phyloP scores from a whole-genome alignment of 2,329 filamentous ascomycete genomes.

The Ophiostoma tasmaniense region DNA sequence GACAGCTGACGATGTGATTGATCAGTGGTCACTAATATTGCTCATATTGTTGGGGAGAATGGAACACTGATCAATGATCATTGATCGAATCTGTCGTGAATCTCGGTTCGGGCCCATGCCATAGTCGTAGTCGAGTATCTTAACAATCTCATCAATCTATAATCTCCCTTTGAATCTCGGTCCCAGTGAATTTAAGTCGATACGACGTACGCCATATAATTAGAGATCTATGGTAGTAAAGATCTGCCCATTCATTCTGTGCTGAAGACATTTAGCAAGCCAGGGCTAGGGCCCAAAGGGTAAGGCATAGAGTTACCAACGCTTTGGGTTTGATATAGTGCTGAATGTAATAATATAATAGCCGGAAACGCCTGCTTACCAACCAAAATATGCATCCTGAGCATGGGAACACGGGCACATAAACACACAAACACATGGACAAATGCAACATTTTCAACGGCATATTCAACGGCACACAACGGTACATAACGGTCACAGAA shows the following conservation, averaged over 20 bases:
- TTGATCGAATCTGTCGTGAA: background rate
- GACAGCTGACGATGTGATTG: background rate
- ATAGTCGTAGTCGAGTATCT: background rate
- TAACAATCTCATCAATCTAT: background rate
- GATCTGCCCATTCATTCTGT: background rate
- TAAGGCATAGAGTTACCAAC: background rate
- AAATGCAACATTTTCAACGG: background rate
- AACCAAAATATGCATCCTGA: background rate
- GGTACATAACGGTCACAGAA: background rate
- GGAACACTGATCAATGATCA: background rate
- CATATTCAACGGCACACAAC: background rate
- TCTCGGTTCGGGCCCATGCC: background rate
- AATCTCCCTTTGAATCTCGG: background rate
- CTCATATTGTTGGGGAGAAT: background rate
- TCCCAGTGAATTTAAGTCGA: background rate
- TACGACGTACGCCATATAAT: background rate
- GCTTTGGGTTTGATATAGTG: background rate
- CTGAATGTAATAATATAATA: background rate
- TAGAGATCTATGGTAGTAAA: background rate
- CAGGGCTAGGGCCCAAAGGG: background rate
- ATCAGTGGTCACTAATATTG: background rate
- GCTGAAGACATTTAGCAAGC: background rate
- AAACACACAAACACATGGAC: background rate
- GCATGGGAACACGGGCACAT: background rate
- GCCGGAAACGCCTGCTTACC: background rate